Base-by-base conservation (phyloP, 768 basidiomycete species). In the Megacollybia marginata region DNA sequence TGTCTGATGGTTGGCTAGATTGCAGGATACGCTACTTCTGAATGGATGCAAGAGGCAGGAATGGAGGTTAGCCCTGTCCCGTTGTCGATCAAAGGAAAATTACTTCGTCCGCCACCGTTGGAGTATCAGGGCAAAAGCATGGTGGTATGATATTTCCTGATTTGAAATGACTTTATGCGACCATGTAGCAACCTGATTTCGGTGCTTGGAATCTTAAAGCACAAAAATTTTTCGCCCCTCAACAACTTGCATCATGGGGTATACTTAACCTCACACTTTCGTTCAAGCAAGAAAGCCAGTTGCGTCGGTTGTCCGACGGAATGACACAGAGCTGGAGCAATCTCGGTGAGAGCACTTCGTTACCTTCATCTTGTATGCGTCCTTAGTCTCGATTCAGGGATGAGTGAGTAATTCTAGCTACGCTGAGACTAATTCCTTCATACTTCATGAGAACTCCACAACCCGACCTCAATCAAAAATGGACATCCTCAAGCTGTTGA, bases 41-140 rank as follows among this genome's bases (percentile, higher is more conserved):
- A 13, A 5, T 13, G 47, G 0, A 49, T 64, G 4, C 67, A 69
- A 40, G 52, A 56, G 16, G 58, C 62, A 1, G 66, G 64, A 2
- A 57, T 57, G 57, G 3, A 15, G 10, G 54, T 67, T 1, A 33
- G 35, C 35, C 18, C 52, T 11, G 31, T 18, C 5, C 34, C 55
- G 1, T 46, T 57, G 12, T 45, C 42, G 8, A 31, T 59, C 15
- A 13, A 2, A 6, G 57, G 52, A 1, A 48, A 43, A 16, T 7
- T 57, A 44, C 54, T 59, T 33, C 5, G 46, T 3, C 47, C 50
- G 10, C 55, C 55, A 3, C 4, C 42, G 4, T 19, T 58, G 5
- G 0, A 54, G 0, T 58, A 52, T 34, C 15, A 31, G 4, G 31
- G 23, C 0, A 34, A 31, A 10, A 8, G 13, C 12, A 6, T 18